A percentile compares a stretch with the other conserved stretches of the same genome.
phyloP scores from a whole-genome alignment of 805 yeast genomes.

The Hanseniaspora pseudoguilliermondii region DNA sequence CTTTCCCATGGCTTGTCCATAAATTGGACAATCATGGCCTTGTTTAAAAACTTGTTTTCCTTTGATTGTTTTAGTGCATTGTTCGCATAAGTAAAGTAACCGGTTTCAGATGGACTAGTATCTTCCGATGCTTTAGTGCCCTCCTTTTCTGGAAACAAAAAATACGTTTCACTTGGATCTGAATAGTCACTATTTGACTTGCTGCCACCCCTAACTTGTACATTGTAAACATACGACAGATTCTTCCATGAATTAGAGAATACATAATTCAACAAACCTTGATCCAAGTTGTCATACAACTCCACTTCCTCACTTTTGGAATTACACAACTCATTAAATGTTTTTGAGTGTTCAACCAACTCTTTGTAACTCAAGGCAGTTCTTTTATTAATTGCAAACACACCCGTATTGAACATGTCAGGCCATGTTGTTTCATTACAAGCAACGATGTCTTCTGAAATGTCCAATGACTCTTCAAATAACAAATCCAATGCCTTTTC shows the following conservation, averaged over 20 bases:
- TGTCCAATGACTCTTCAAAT: neutral
- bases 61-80: neutral
- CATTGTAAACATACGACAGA: constrained; percentile 73
- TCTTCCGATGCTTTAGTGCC: neutral
- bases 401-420: constrained; percentile 75
- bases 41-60: constrained; percentile 40
- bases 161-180: neutral
- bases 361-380: neutral
- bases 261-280: constrained; percentile 60
- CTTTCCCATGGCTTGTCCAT: constrained; percentile 50
- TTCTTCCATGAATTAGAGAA: constrained; percentile 42
- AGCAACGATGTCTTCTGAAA: constrained; percentile 31
- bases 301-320: constrained; percentile 9
- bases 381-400: constrained; percentile 36
- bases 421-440: constrained; percentile 87
- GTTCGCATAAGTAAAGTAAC: neutral
- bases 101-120: neutral
- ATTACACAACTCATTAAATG: neutral
- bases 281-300: constrained; percentile 83
- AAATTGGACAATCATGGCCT: constrained; percentile 45
- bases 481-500: constrained; percentile 14
- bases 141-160: neutral
- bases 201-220: constrained; percentile 34
- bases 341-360: neutral
- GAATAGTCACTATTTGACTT: neutral